Evolutionary conservation across 139 green algal species (phyloP).

Genomic region (Tetraselmis chui): DNA sequence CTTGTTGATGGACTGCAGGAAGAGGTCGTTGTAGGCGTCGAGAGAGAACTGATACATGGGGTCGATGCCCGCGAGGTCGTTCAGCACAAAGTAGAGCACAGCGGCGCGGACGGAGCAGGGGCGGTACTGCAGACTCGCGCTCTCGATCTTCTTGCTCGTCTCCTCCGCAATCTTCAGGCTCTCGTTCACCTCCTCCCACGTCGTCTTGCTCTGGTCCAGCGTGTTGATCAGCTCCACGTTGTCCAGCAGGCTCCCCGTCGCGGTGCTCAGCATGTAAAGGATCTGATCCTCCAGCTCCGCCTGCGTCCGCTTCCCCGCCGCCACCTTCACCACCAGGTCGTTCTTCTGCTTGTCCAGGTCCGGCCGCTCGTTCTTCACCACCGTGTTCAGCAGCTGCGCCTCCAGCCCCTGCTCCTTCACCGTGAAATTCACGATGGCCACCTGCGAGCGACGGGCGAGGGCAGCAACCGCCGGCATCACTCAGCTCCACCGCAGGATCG

Average conservation of each 20-base stretch:
- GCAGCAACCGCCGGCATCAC: no score
- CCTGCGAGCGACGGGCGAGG: no score
- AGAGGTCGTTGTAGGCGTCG: slow-evolving; percentile 76
- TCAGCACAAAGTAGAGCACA: slow-evolving; percentile 77
- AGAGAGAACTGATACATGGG: slow-evolving; percentile 89
- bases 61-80: slow-evolving; percentile 67
- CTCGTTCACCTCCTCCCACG: slow-evolving; percentile 69
- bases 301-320: slow-evolving; percentile 63
- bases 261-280: slow-evolving; percentile 63
- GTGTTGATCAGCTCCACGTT: slow-evolving; percentile 79
- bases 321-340: slow-evolving; percentile 80
- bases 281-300: slow-evolving; percentile 77
- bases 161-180: slow-evolving; percentile 58
- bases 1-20: slow-evolving; percentile 57
- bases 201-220: slow-evolving; percentile 69
- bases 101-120: slow-evolving; percentile 56
- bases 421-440: slow-evolving; percentile 25
- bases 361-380: slow-evolving; percentile 68
- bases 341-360: slow-evolving; percentile 87
- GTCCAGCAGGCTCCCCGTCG: slow-evolving; percentile 67
- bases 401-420: slow-evolving; percentile 68
- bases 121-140: slow-evolving; percentile 51
- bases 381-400: slow-evolving; percentile 70
- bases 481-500: no score
- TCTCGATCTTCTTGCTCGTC: slow-evolving; percentile 67